These are phyloP conservation scores for Metroxylon sagu DNA, from an alignment of 176 grass and related monocot species.

Conservation along the genomic window DNA sequence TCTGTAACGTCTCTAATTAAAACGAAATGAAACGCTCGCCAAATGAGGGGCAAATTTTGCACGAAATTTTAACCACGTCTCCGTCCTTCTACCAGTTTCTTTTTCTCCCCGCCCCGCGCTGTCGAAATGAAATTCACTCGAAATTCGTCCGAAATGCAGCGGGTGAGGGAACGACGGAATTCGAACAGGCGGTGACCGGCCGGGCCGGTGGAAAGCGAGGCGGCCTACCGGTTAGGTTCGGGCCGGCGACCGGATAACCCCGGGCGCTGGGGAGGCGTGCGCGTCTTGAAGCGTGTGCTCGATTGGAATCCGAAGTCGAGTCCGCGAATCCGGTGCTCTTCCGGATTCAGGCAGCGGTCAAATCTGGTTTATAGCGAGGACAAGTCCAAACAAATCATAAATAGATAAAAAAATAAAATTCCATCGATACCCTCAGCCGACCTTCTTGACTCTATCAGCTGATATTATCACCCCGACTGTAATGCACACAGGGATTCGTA, in stretches of 20 bases:
- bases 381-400: background rate
- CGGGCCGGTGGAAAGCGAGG: background rate
- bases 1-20: background rate
- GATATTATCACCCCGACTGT: too few relatives aligned
- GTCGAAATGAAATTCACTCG: constrained; percentile 8
- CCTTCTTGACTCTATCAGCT: too few relatives aligned
- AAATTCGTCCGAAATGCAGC: background rate
- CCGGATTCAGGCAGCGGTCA: background rate
- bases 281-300: background rate
- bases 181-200: background rate
- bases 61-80: background rate
- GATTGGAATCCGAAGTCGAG: constrained; percentile 7
- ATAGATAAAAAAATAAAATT: background rate
- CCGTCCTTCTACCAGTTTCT: background rate
- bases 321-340: constrained; percentile 7
- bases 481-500: too few relatives aligned
- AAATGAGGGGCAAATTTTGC: background rate
- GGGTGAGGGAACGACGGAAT: background rate
- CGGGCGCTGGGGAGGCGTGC: background rate
- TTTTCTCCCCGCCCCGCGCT: background rate
- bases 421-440: too few relatives aligned
- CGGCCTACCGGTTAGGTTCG: background rate
- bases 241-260: background rate
- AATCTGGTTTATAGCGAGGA: background rate
- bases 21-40: constrained; percentile 6